Base-by-base conservation (phyloP, 2,329 filamentous ascomycete genomes). In the Cordyceps javanica region DNA sequence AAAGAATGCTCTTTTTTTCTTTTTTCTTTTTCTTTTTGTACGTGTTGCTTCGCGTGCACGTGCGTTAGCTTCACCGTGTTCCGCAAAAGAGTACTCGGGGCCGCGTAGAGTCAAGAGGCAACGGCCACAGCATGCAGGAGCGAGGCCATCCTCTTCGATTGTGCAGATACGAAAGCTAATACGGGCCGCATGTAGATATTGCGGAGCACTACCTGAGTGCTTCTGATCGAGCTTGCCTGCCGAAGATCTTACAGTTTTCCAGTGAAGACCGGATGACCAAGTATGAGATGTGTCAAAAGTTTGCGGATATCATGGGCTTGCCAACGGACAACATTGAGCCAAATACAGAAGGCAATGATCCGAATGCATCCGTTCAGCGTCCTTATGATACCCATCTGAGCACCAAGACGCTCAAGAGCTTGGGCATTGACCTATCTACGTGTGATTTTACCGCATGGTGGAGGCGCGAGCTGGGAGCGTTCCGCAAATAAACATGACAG, bases 301-400 rank as follows among this genome's bases (percentile, higher is more conserved):
- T 96, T 67, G 88, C 85, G 4, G 85, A 91, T 59, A 90, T 96
- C 59, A 85, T 95, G 80, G 90, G 87, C 0, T 69, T 95, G 57
- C 80, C 88, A 11, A 77, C 87, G 21, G 82, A 84, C 48, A 81
- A 82, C 8, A 86, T 96, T 70, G 78, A 82, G 65, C 76, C 87
- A 10, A 87, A 90, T 65, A 81, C 84, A 25, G 79, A 89, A 65
- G 88, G 88, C 38, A 88, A 89, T 69, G 87, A 90, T 62, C 84
- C 86, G 6, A 85, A 83, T 60, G 83, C 87, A 45, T 78, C 80
- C 23, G 89, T 91, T 0, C 83, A 91, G 73, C 80, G 91, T 62
- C 91, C 92, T 13, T 96, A 90, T 68, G 91, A 96, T 72, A 93
- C 89, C 65, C 91, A 96, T 71, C 76, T 97, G 46, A 91, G 89